phyloP scores from a whole-genome alignment of 352 stramenopile species.

The Globisporangium radiosum region DNA sequence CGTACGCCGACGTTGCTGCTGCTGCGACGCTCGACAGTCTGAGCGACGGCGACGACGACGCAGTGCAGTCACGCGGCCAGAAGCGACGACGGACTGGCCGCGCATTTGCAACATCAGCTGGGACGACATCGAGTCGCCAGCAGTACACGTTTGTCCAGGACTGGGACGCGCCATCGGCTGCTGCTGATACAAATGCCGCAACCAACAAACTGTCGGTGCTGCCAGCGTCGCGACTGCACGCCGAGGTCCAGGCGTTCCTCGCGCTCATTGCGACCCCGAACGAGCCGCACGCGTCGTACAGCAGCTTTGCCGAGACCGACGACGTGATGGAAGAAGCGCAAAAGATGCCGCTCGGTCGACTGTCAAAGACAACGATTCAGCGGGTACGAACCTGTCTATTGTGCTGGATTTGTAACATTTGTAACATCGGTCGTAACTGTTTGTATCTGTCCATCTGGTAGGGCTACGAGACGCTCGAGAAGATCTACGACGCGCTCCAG shows the following conservation, averaged over 20 bases:
- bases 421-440: too few species aligned
- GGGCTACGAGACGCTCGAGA: slow-evolving; percentile 57
- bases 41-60: slow-evolving; percentile 22
- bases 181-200: neutral
- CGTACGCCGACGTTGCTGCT: slow-evolving; percentile 34
- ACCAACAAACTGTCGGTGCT: neutral
- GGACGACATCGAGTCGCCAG: neutral
- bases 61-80: slow-evolving; percentile 1
- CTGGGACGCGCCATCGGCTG: slow-evolving; percentile 2
- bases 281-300: slow-evolving; percentile 18
- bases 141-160: slow-evolving; percentile 9
- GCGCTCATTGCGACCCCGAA: slow-evolving; percentile 19
- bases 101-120: neutral
- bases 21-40: slow-evolving; percentile 18
- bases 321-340: slow-evolving; percentile 35
- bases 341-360: slow-evolving; percentile 40
- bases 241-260: slow-evolving; percentile 42
- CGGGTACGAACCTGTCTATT: slow-evolving; percentile 20
- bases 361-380: slow-evolving; percentile 57
- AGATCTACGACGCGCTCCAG: slow-evolving; percentile 50
- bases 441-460: neutral
- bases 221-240: slow-evolving; percentile 34
- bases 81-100: slow-evolving; percentile 11
- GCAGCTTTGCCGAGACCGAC: slow-evolving; percentile 28
- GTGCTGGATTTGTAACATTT: too few species aligned